A percentile compares a stretch with the other conserved stretches of the same genome.
These are phyloP conservation scores for Ceratocystis diversiconidia DNA, from an alignment of 2,329 filamentous ascomycete species.

Conservation along the genomic window DNA sequence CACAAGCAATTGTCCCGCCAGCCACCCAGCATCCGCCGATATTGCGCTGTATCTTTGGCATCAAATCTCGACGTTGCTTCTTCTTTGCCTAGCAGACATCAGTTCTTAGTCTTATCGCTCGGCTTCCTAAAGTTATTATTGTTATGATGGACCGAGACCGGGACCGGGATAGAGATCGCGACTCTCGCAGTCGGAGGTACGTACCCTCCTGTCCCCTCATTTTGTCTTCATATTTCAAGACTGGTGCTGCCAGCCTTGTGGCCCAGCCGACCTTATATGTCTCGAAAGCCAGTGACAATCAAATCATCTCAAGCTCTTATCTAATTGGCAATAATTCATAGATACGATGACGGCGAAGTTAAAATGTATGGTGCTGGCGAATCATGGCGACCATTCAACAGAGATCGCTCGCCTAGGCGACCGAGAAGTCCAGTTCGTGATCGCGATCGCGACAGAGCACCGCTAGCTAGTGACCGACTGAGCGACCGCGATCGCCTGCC, in stretches of 20 bases:
- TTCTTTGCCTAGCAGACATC: not conserved
- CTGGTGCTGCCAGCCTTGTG: not conserved
- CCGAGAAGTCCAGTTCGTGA: constrained; percentile 23
- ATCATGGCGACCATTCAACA: constrained; percentile 45
- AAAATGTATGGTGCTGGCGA: constrained; percentile 48
- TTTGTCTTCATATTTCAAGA: not conserved
- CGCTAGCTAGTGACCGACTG: not conserved
- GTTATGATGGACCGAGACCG: constrained; percentile 1
- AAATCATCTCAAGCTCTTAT: not conserved
- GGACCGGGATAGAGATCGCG: constrained; percentile 23
- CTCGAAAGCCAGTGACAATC: not conserved
- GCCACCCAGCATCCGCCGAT: not conserved
- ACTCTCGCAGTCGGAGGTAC: constrained; percentile 27
- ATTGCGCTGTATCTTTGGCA: not conserved
- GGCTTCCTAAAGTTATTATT: not conserved
- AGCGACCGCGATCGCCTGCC: constrained; percentile 24
- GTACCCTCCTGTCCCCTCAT: constrained; percentile 12
- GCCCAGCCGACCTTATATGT: too few species aligned
- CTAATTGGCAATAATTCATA: constrained; percentile 21
- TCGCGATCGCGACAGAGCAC: not conserved
- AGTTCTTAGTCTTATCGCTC: not conserved
- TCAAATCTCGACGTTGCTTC: not conserved
- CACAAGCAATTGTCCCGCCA: not conserved
- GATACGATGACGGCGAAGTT: constrained; percentile 48
- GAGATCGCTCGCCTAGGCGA: constrained; percentile 29